Evolutionary conservation across 2,329 filamentous ascomycete genomes (phyloP).

Genomic region (Mollisiaceae sp.): DNA sequence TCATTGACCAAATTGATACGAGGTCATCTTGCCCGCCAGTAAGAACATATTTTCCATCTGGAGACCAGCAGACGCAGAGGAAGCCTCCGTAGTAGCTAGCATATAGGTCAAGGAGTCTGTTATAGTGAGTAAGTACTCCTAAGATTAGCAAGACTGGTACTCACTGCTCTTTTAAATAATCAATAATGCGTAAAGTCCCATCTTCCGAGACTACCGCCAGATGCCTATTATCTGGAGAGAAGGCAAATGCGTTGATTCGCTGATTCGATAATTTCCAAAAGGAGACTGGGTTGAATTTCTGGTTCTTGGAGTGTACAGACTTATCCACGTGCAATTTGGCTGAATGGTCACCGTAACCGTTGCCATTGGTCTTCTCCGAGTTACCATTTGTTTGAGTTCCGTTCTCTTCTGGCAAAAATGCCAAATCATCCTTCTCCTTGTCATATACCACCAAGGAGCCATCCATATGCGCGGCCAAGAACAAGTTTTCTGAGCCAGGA

Average conservation of each 20-base stretch:
- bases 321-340: constrained; percentile 76
- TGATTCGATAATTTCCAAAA: constrained; percentile 93
- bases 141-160: constrained; percentile 40
- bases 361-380: constrained; percentile 40
- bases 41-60: constrained; percentile 93
- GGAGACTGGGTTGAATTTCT: constrained; percentile 90
- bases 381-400: constrained; percentile 39
- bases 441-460: constrained; percentile 93
- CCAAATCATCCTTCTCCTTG: constrained; percentile 91
- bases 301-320: constrained; percentile 91
- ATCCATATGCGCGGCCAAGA: constrained; percentile 90
- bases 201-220: constrained; percentile 92
- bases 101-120: constrained; percentile 82
- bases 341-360: constrained; percentile 39
- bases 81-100: constrained; percentile 93
- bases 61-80: constrained; percentile 95
- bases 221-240: constrained; percentile 87
- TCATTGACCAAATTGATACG: constrained; percentile 92
- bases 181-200: constrained; percentile 85
- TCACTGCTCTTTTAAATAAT: constrained; percentile 89
- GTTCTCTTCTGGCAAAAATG: constrained; percentile 74
- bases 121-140: constrained; percentile 22
- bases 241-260: constrained; percentile 87
- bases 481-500: constrained; percentile 90
- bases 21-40: constrained; percentile 96